phyloP scores from a whole-genome alignment of 169 alveolate species.

The Plasmodium chabaudi region DNA sequence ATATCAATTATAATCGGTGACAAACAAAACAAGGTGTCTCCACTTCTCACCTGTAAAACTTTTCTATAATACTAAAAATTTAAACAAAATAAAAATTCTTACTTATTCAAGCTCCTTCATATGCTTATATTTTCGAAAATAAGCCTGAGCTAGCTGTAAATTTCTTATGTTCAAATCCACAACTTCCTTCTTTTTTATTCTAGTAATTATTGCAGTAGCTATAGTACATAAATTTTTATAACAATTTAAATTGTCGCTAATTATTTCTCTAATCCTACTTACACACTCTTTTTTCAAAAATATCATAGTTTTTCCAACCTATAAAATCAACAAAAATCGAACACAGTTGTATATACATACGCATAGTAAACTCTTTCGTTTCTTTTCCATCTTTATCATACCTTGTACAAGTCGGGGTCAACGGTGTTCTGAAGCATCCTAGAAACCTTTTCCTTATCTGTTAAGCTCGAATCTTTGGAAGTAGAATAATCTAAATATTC shows the following conservation, averaged over 20 bases:
- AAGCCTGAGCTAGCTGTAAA: constrained; percentile 62
- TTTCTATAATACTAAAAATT: background rate
- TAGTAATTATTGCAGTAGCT: constrained; percentile 40
- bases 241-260: constrained; percentile 29
- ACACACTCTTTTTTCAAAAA: constrained; percentile 65
- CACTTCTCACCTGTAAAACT: background rate
- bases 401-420: constrained; percentile 43
- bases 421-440: constrained; percentile 19
- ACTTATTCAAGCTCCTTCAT: constrained; percentile 21
- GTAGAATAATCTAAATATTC: constrained; percentile 32
- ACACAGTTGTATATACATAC: background rate
- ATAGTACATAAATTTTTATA: constrained; percentile 49
- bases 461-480: constrained; percentile 22
- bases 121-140: constrained; percentile 57
- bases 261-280: constrained; percentile 23
- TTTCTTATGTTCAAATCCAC: constrained; percentile 40
- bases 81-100: background rate
- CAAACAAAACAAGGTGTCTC: background rate
- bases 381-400: background rate
- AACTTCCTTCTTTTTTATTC: constrained; percentile 30
- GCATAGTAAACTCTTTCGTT: background rate
- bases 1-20: too few relatives aligned
- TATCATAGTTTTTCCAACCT: constrained; percentile 68
- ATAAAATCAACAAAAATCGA: background rate
- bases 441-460: constrained; percentile 45